Evolutionary conservation across 345 rosid species (phyloP).

Genomic region (Citrus unshiu): DNA sequence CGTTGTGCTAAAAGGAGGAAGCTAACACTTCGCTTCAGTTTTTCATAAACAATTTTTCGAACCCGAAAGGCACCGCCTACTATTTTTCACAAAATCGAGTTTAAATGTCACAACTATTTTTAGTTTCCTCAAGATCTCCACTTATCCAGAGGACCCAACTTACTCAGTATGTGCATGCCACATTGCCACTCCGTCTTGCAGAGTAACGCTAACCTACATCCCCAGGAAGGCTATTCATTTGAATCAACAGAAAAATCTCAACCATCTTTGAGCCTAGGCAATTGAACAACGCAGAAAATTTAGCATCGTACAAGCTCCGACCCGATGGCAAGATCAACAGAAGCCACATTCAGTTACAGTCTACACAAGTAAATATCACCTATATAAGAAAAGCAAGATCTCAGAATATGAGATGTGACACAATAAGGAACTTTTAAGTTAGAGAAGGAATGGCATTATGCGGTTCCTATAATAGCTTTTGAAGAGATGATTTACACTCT

Average conservation of each 20-base stretch:
- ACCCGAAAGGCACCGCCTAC: not conserved
- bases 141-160: not conserved
- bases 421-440: not conserved
- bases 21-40: no score
- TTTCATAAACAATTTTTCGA: not conserved
- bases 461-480: conserved; percentile 6
- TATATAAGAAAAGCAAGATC: not conserved
- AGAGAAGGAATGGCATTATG: not conserved
- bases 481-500: conserved; percentile 27
- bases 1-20: no score
- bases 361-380: not conserved
- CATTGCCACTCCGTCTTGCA: not conserved
- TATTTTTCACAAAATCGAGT: not conserved
- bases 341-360: not conserved
- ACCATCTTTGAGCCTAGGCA: not conserved
- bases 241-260: not conserved
- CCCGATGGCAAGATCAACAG: not conserved
- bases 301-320: not conserved
- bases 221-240: no score
- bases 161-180: not conserved
- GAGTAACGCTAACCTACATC: not conserved
- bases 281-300: not conserved
- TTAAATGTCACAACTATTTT: not conserved
- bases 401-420: no score
- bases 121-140: not conserved